phyloP scores from a whole-genome alignment of 2,329 filamentous ascomycete species.

The Trichoderma polysporum region DNA sequence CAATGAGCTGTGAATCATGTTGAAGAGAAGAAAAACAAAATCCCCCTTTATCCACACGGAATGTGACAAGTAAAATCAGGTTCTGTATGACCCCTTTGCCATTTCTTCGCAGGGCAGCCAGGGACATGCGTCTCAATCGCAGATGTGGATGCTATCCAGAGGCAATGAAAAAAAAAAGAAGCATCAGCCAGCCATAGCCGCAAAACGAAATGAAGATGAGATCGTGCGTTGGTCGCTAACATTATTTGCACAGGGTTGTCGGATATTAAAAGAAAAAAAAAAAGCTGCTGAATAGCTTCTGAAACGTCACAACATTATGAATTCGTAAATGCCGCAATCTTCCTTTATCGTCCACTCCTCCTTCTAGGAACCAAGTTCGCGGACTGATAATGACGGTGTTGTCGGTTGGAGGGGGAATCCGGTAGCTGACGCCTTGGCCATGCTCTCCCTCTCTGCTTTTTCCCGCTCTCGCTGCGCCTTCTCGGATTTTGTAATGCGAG shows the following conservation, averaged over 20 bases:
- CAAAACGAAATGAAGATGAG: neutral
- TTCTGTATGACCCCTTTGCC: neutral
- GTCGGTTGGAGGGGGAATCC: constrained; percentile 40
- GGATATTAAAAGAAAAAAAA: neutral
- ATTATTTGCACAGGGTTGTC: neutral
- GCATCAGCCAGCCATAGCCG: neutral
- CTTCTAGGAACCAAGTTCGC: constrained; percentile 36
- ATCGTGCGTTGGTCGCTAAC: constrained; percentile 6
- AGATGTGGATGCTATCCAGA: neutral
- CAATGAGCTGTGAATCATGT: neutral
- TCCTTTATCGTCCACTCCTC: neutral
- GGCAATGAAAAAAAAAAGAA: neutral
- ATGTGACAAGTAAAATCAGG: neutral
- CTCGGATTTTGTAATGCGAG: constrained; percentile 82
- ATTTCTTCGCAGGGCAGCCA: neutral
- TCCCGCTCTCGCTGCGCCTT: constrained; percentile 78
- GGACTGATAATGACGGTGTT: constrained; percentile 39
- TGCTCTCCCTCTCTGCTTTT: constrained; percentile 69
- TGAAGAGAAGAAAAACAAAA: neutral
- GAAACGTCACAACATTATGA: neutral
- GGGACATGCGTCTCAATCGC: neutral
- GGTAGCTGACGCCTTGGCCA: constrained; percentile 41
- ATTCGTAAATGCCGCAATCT: neutral
- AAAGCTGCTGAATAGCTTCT: constrained; percentile 5
- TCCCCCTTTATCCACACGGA: neutral